Evolutionary conservation across 768 basidiomycete genomes (phyloP), one percentile per base, ranked within the genome.

Genomic region (Mrakia frigida): DNA sequence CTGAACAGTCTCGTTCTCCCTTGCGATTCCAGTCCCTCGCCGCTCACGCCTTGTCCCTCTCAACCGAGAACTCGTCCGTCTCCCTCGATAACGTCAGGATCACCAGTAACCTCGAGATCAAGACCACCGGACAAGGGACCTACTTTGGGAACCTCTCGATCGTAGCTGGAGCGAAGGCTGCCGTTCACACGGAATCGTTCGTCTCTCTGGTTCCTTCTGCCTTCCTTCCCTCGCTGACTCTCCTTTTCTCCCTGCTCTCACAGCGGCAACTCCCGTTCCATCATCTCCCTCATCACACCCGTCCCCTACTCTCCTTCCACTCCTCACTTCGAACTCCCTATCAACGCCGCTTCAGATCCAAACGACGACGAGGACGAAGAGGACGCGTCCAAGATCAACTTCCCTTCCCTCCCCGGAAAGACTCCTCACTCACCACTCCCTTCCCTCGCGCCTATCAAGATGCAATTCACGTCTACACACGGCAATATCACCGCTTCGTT

Each of bases 401-500:
- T 52, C 50, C 23, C 50, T 23, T 14, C 50, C 50, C 56, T 56
- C 18, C 56, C 56, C n/a, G 25, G 25, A 25, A 39, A 68, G 46
- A 50, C 14, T 2, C 46, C 46, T 6, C 46, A 41, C 11, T 11
- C 39, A 6, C 39, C 39, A 3, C 23, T 68, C 37, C 65, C 65
- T 18, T 39, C 37, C 65, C 65, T 68, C 65, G 23, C 35, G 0
- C 65, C 65, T 6, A n/a, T 68, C 39, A 68, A 68, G 39, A 37
- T 68, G 35, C 9, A 37, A 4, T 39, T 39, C 37, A 39, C 65
- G 21, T 39, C 37, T 18, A 39, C 65, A 6, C 65, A 68, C 39
- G 65, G 65, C 10, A 68, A 68, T 39, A n/a, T 68, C 65, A 68
- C 65, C n/a, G 65, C 39, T 37, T 1, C 65, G 37, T 68, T 39